These are phyloP conservation scores for Cladosporium sp. DNA, from an alignment of 2,329 filamentous ascomycete species.

Conservation along the genomic window DNA sequence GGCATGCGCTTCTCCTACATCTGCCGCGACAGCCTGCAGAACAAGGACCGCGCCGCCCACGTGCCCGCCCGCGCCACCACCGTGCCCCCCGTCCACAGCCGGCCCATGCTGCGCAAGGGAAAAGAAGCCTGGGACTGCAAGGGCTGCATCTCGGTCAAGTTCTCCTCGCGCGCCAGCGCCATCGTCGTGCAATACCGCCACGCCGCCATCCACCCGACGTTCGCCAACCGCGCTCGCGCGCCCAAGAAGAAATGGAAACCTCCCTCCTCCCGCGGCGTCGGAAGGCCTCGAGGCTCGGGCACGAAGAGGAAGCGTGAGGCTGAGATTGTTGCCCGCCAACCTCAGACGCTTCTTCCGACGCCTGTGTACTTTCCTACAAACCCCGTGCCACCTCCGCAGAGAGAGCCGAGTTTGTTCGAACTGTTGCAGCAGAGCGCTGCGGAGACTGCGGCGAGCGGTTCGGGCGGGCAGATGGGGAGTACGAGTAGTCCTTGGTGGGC, in stretches of 20 bases:
- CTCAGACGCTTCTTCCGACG: background rate
- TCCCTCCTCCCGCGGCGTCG: conserved; percentile 2
- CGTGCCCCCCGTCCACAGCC: conserved; percentile 12
- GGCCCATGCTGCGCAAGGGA: conserved; percentile 17
- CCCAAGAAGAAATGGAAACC: background rate
- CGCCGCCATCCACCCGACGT: conserved; percentile 42
- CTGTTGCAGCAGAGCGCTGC: conserved; percentile 8
- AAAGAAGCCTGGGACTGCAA: conserved; percentile 44
- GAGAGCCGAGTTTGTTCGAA: conserved; percentile 10
- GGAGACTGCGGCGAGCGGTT: conserved; percentile 2
- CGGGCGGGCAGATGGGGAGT: background rate
- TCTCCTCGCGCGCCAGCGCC: conserved; percentile 37
- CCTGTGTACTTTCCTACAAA: background rate
- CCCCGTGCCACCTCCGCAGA: background rate
- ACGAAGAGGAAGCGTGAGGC: background rate
- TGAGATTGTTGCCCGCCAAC: background rate
- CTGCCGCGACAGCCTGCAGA: conserved; percentile 47
- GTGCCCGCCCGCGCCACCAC: conserved; percentile 27
- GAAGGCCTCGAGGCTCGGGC: background rate
- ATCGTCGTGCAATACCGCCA: conserved; percentile 46
- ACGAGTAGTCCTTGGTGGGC: conserved; percentile 6
- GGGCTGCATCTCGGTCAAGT: conserved; percentile 45
- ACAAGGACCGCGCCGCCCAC: conserved; percentile 47
- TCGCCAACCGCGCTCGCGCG: conserved; percentile 38
- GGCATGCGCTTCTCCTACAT: conserved; percentile 46